Evolutionary conservation across 192 early-diverging fungal species (phyloP).

Genomic region (Glomus cerebriforme): DNA sequence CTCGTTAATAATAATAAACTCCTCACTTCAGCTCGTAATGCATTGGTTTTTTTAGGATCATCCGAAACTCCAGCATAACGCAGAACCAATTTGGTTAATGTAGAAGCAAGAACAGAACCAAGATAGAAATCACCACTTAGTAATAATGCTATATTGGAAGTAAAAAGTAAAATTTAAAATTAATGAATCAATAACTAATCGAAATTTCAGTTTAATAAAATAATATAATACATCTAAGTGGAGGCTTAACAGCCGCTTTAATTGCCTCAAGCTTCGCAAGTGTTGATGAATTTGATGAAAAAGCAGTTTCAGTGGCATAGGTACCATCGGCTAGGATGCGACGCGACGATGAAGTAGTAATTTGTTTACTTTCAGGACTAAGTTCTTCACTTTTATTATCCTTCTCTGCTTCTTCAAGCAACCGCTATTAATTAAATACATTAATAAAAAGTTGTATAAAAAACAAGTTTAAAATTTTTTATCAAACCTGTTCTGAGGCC

Average conservation of each 20-base stretch:
- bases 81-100: slow-evolving; percentile 88
- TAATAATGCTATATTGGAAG: slow-evolving; percentile 65
- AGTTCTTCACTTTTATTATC: slow-evolving; percentile 51
- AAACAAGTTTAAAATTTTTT: not conserved
- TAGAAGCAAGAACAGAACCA: slow-evolving; percentile 84
- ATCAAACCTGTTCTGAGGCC: slow-evolving; percentile 76
- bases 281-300: slow-evolving; percentile 56
- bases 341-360: slow-evolving; percentile 54
- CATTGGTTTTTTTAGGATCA: slow-evolving; percentile 62
- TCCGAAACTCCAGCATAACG: slow-evolving; percentile 64
- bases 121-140: slow-evolving; percentile 94
- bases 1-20: not conserved
- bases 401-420: slow-evolving; percentile 70
- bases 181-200: not conserved
- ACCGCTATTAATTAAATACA: slow-evolving; percentile 38
- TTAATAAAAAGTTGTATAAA: not conserved
- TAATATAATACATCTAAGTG: slow-evolving; percentile 54
- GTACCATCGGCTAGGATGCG: slow-evolving; percentile 95
- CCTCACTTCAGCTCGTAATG: slow-evolving; percentile 81
- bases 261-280: slow-evolving; percentile 50
- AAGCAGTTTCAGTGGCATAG: slow-evolving; percentile 94
- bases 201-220: not conserved
- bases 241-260: slow-evolving; percentile 67
- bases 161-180: slow-evolving; percentile 34
- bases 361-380: slow-evolving; percentile 35